These are phyloP conservation scores for Digitaria exilis DNA, from an alignment of 202 grass and related monocot species.

Conservation along the genomic window DNA sequence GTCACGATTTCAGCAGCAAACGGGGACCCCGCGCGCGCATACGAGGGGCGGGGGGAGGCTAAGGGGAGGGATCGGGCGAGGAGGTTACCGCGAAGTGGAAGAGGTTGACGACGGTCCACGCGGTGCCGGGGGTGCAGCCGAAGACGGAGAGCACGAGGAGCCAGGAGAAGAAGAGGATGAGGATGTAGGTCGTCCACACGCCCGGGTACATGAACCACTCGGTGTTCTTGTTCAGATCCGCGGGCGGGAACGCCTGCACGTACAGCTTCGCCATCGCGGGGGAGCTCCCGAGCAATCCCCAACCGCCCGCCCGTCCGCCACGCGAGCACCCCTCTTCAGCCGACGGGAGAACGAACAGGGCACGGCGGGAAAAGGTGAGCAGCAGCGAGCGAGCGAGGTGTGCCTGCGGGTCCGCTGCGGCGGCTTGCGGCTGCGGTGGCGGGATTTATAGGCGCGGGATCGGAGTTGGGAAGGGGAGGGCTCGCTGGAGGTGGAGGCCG, in stretches of 20 bases:
- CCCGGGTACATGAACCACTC: slow-evolving; percentile 85
- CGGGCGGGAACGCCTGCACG: slow-evolving; percentile 56
- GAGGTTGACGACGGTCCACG: slow-evolving; percentile 65
- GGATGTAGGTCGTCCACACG: slow-evolving; percentile 82
- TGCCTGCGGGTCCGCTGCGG: neutral
- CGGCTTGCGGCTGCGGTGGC: slow-evolving; percentile 8
- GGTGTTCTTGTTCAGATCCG: slow-evolving; percentile 85
- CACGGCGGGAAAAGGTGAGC: neutral
- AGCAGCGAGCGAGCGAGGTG: slow-evolving; percentile 14
- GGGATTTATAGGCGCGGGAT: slow-evolving; percentile 26
- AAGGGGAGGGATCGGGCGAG: neutral
- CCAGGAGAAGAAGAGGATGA: slow-evolving; percentile 73
- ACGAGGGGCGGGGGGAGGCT: neutral
- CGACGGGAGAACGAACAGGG: slow-evolving; percentile 11
- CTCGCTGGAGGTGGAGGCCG: neutral
- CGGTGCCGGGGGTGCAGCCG: slow-evolving; percentile 50
- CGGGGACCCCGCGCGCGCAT: neutral
- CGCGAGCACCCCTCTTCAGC: neutral
- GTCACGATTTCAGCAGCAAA: slow-evolving; percentile 13
- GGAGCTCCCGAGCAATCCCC: neutral
- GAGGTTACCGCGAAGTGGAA: slow-evolving; percentile 57
- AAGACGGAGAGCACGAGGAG: slow-evolving; percentile 64
- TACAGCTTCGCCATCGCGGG: slow-evolving; percentile 64
- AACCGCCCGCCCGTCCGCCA: neutral
- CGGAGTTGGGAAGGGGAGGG: neutral